Evolutionary conservation across 768 basidiomycete genomes (phyloP).

Genomic region (Podaxis pistillaris): DNA sequence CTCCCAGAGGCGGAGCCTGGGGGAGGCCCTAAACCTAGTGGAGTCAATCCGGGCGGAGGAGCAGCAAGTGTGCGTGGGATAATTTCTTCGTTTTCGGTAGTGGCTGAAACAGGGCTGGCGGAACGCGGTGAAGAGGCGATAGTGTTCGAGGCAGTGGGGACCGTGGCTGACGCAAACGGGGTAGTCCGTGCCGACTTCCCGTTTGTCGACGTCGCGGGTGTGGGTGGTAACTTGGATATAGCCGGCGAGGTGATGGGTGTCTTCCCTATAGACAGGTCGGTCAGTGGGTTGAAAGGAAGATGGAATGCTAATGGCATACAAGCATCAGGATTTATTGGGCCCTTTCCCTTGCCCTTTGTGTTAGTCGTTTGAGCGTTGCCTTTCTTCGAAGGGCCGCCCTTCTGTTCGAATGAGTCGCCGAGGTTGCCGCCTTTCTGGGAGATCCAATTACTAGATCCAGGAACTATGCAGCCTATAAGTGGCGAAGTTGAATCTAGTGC

Average conservation of each 20-base stretch:
- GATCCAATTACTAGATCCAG: constrained; percentile 7
- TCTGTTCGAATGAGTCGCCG: not conserved
- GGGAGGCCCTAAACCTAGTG: not conserved
- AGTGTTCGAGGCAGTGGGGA: not conserved
- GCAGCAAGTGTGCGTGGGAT: not conserved
- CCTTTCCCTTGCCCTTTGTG: not conserved
- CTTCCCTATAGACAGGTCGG: not conserved
- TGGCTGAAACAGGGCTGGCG: not conserved
- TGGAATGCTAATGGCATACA: not conserved
- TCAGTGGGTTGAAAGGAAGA: not conserved
- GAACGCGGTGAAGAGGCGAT: not conserved
- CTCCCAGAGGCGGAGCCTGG: not conserved
- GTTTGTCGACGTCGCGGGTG: too few relatives aligned
- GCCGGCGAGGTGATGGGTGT: constrained; percentile 4
- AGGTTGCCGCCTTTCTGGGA: not conserved
- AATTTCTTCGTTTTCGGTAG: not conserved
- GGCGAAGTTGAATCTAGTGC: too few relatives aligned
- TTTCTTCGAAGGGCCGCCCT: not conserved
- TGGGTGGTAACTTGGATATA: not conserved
- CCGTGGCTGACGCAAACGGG: not conserved
- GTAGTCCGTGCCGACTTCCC: not conserved
- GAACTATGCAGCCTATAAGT: not conserved
- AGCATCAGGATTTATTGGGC: constrained; percentile 1
- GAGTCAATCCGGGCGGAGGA: not conserved
- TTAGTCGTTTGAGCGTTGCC: not conserved